These are phyloP conservation scores for Ustilago xerochloae DNA, from an alignment of 1,284 basidiomycete genomes.

Conservation along the genomic window DNA sequence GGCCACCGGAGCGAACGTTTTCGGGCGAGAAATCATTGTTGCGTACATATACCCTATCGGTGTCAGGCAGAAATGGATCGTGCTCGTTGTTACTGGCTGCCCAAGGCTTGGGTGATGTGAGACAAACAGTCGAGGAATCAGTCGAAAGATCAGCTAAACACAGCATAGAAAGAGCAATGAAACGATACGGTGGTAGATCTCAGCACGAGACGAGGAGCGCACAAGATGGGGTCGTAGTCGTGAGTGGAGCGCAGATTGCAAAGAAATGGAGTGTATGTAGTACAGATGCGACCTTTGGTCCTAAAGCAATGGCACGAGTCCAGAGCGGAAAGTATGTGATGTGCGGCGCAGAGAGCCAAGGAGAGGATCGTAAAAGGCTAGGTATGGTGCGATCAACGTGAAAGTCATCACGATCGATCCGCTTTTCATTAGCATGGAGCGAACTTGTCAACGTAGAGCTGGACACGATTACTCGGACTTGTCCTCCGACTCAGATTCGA, in stretches of 20 bases:
- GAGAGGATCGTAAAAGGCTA: background rate
- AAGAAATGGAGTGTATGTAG: background rate
- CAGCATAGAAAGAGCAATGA: too few species aligned
- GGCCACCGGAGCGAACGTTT: constrained; percentile 49
- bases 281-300: background rate
- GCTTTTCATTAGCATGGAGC: too few species aligned
- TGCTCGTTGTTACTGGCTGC: too few species aligned
- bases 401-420: too few species aligned
- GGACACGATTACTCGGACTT: constrained; percentile 1
- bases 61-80: too few species aligned
- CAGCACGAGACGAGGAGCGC: background rate
- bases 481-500: constrained; percentile 5
- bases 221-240: background rate
- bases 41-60: constrained; percentile 1
- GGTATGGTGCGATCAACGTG: background rate
- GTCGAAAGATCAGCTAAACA: too few species aligned
- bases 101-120: too few species aligned
- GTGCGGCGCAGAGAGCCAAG: background rate
- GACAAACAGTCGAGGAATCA: too few species aligned
- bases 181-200: too few species aligned
- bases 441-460: too few species aligned
- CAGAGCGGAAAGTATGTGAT: background rate
- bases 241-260: constrained; percentile 8
- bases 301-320: background rate
- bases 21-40: constrained; percentile 31